Conservation (phyloP, 805 yeast genomes). For the Cyberlindnera mrakii region DNA sequence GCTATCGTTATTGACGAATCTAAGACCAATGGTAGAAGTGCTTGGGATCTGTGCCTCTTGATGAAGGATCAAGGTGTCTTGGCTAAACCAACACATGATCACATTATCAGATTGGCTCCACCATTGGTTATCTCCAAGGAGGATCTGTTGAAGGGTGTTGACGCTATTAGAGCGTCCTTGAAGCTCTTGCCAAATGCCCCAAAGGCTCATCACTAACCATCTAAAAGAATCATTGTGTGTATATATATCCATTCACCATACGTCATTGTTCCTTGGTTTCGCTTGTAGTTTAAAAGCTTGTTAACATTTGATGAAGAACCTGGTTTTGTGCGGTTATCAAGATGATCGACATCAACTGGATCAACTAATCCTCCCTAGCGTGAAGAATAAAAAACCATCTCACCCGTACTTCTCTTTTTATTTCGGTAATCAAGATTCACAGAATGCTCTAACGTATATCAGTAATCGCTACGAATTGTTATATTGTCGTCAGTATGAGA, state of each 20-base stretch:
- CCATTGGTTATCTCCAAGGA: constrained; percentile 88
- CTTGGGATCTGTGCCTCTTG: constrained; percentile 91
- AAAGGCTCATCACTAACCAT: constrained; percentile 30
- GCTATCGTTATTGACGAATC: constrained; percentile 88
- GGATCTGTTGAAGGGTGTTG: constrained; percentile 78
- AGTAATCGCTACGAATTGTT: too few relatives aligned
- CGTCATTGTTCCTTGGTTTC: neutral
- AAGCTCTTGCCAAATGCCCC: constrained; percentile 46
- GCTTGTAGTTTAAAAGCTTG: neutral
- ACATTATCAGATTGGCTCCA: constrained; percentile 93
- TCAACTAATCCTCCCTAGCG: too few relatives aligned
- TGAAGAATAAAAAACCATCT: too few relatives aligned
- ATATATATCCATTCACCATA: neutral
- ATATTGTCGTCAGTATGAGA: too few relatives aligned
- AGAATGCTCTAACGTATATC: too few relatives aligned
- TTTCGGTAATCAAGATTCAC: too few relatives aligned
- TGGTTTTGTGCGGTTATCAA: too few relatives aligned
- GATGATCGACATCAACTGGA: too few relatives aligned
- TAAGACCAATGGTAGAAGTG: constrained; percentile 82
- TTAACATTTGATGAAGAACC: too few relatives aligned
- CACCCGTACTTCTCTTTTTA: too few relatives aligned
- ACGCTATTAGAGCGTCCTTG: constrained; percentile 58
- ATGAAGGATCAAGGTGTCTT: constrained; percentile 86
- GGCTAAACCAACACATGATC: constrained; percentile 96
- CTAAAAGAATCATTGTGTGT: neutral